A percentile compares a stretch with the other conserved stretches of the same genome.
phyloP scores from a whole-genome alignment of 2,329 filamentous ascomycete species.

The Neonectria magnoliae region DNA sequence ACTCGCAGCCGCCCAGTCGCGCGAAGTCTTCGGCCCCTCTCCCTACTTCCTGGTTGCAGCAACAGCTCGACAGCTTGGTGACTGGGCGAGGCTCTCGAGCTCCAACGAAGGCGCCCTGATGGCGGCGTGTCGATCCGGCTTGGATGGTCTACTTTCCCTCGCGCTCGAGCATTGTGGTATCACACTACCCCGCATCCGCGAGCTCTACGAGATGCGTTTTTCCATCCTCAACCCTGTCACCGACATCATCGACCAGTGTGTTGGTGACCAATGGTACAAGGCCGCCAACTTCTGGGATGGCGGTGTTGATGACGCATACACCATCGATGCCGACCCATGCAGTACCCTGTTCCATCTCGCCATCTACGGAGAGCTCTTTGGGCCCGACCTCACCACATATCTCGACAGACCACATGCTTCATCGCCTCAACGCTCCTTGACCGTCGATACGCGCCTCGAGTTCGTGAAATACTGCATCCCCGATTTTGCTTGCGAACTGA shows the following conservation, averaged over 20 bases:
- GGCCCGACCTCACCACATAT: slow-evolving; percentile 2
- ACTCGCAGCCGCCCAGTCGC: slow-evolving; percentile 14
- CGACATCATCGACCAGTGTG: slow-evolving; percentile 18
- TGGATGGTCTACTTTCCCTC: slow-evolving; percentile 10
- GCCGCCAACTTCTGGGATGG: slow-evolving; percentile 17
- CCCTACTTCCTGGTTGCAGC: slow-evolving; percentile 15
- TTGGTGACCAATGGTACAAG: slow-evolving; percentile 12
- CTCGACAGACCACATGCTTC: neutral
- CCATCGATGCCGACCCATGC: slow-evolving; percentile 7
- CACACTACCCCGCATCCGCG: slow-evolving; percentile 13
- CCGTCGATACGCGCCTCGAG: slow-evolving; percentile 16
- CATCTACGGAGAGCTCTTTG: slow-evolving; percentile 21
- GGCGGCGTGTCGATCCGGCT: neutral
- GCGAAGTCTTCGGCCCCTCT: slow-evolving; percentile 17
- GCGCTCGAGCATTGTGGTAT: slow-evolving; percentile 17
- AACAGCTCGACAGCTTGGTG: slow-evolving; percentile 14
- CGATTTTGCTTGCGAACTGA: slow-evolving; percentile 15
- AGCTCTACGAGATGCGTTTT: slow-evolving; percentile 17
- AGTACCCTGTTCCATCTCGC: slow-evolving; percentile 17
- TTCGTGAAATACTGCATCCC: slow-evolving; percentile 22
- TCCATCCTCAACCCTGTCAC: slow-evolving; percentile 18
- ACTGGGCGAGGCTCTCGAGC: slow-evolving; percentile 6
- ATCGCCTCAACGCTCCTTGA: neutral
- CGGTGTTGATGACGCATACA: slow-evolving; percentile 21
- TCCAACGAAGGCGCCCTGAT: slow-evolving; percentile 12